Percentiles rank a stretch among this genome's conserved stretches.
These are phyloP conservation scores for Fusarium napiforme DNA, from an alignment of 2,329 filamentous ascomycete genomes.

Conservation along the genomic window DNA sequence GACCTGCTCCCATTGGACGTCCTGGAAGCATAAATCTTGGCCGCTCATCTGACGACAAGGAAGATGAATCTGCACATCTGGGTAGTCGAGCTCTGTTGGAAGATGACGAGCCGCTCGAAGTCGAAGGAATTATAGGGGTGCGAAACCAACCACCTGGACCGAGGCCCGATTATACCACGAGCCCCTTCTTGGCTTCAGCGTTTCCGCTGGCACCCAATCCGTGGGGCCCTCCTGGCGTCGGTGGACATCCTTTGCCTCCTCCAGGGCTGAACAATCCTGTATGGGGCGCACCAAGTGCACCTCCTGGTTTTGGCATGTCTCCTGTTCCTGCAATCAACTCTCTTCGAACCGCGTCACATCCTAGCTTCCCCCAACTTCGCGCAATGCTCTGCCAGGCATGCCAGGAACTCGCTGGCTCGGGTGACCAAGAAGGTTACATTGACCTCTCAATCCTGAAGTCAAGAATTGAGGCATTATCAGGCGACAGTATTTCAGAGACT, in stretches of 20 bases:
- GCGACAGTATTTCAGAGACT: slow-evolving; percentile 57
- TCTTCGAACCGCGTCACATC: slow-evolving; percentile 57
- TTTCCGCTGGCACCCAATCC: slow-evolving; percentile 53
- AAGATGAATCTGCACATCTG: slow-evolving; percentile 82
- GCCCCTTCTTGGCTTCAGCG: slow-evolving; percentile 56
- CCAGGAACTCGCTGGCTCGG: slow-evolving; percentile 64
- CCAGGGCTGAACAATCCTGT: slow-evolving; percentile 58
- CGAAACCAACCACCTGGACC: slow-evolving; percentile 64
- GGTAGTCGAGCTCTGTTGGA: slow-evolving; percentile 90
- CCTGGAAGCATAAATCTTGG: slow-evolving; percentile 77
- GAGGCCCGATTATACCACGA: slow-evolving; percentile 54
- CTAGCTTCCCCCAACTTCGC: slow-evolving; percentile 78
- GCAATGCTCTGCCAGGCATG: slow-evolving; percentile 82
- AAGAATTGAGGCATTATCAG: slow-evolving; percentile 67
- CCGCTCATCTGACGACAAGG: slow-evolving; percentile 62
- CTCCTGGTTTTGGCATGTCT: slow-evolving; percentile 51
- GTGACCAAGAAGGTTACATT: slow-evolving; percentile 72
- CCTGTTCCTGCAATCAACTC: slow-evolving; percentile 45
- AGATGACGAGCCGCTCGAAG: slow-evolving; percentile 70
- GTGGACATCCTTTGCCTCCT: slow-evolving; percentile 55
- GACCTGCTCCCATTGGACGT: slow-evolving; percentile 88
- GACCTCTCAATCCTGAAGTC: slow-evolving; percentile 75
- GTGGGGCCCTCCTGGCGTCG: slow-evolving; percentile 54
- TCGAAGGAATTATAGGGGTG: slow-evolving; percentile 49
- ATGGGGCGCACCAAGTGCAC: slow-evolving; percentile 51